Evolutionary conservation across 352 stramenopile species (phyloP), one percentile per base, ranked within the genome.

Genomic region (Aphanomyces euteiches): DNA sequence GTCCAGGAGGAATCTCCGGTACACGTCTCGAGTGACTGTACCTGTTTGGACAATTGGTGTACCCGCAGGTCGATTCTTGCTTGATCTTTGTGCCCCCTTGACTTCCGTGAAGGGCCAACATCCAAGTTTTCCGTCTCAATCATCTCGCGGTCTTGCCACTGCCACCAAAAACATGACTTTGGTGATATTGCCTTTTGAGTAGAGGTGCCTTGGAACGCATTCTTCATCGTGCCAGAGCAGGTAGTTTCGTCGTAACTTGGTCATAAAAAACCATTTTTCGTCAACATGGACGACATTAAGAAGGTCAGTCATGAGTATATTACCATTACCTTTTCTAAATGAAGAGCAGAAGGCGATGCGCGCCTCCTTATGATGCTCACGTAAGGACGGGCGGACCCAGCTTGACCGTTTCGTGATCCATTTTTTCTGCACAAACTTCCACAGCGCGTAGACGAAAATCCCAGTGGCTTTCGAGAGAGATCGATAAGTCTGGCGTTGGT

Each of bases 231-330:
- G 50, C 50, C 50, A 19, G 7, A 58, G 1, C 17, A 19, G 17
- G 50, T 37, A 58, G 17, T 21, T 17, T 10, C 50, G 50, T 12
- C 50, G 50, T 10, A 58, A 36, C 3, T 58, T 58, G 1, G 50
- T 3, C 21, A 58, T 58, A 28, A 37, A 58, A 58, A 8, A 58
- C 50, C 50, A 58, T n/a, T 58, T 58, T 36, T 58, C 50, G 50
- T 58, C 15, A 10, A 58, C 15, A 19, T 58, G 50, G 8, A 58
- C 50, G 8, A 58, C 50, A 58, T 36, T 58, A 36, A 36, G 8
- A 17, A 58, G 21, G 10, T 58, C 50, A 58, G 28, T 36, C 8
- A 28, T 36, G 15, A 8, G 15, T 19, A 3, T 36, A 19, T 58
- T 19, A 37, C 15, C 15, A 37, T 13, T 36, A 58, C 36, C 21